Conservation (phyloP, 2,329 filamentous ascomycete genomes). For the Ploettnerulaceae sp. region DNA sequence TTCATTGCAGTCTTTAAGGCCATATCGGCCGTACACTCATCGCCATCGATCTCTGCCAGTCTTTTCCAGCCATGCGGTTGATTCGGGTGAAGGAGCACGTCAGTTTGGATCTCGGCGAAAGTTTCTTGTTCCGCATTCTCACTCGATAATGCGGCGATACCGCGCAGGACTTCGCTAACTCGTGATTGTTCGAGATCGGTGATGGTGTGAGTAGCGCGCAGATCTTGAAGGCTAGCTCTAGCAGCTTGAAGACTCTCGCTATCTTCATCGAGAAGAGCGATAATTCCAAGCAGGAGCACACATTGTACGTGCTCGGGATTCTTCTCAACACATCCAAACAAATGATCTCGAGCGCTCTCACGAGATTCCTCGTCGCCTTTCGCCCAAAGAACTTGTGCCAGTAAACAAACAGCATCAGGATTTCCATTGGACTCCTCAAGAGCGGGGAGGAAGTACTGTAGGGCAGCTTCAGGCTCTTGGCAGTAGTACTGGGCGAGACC, state of each 20-base stretch:
- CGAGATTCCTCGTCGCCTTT: constrained; percentile 71
- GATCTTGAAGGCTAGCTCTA: constrained; percentile 65
- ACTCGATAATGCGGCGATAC: constrained; percentile 58
- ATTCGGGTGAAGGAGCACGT: constrained; percentile 76
- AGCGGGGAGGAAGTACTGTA: constrained; percentile 75
- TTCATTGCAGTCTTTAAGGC: constrained; percentile 73
- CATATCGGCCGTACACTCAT: constrained; percentile 61
- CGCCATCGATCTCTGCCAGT: constrained; percentile 56
- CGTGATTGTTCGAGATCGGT: constrained; percentile 58
- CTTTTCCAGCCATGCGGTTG: constrained; percentile 77
- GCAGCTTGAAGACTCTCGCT: constrained; percentile 76
- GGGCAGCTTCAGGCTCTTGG: constrained; percentile 60
- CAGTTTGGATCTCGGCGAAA: constrained; percentile 62
- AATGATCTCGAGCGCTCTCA: constrained; percentile 68
- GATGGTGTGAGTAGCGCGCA: constrained; percentile 64
- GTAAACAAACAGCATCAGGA: constrained; percentile 78
- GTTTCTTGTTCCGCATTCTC: constrained; percentile 46
- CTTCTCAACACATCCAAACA: constrained; percentile 75
- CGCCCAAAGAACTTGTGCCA: constrained; percentile 92
- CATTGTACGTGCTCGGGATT: constrained; percentile 73
- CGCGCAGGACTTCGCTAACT: constrained; percentile 71
- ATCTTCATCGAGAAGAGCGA: constrained; percentile 78
- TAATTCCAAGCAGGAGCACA: constrained; percentile 74
- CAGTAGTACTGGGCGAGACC: constrained; percentile 77
- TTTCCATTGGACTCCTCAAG: constrained; percentile 70